Base-by-base conservation (phyloP, 2,329 filamentous ascomycete species). In the Clarireedia hainanense region DNA sequence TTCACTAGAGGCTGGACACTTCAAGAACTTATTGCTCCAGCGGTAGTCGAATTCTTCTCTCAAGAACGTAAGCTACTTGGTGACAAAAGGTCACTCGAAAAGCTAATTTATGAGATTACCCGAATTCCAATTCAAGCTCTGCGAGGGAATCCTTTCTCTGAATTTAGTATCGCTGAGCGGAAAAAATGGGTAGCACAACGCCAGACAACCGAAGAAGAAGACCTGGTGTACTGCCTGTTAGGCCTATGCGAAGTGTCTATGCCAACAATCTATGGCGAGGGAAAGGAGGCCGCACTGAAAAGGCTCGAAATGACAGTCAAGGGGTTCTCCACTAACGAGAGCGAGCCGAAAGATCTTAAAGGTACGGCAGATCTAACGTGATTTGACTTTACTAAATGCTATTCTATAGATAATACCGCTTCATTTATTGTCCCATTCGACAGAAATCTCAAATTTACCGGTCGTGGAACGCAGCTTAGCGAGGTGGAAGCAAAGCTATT, bases 171-270 rank as follows among this genome's bases (percentile, higher is more conserved):
- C 3, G 20, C 7, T 23, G 43, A 46, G 20, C 43, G 43, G 1
- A 39, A 39, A 71, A 70, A 69, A 0, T 75, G 73, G 73, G 72
- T 72, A 1, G 63, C 68, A 1, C 50, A 61, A 5, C 65, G 73
- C 0, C 17, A 61, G 1, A 73, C 72, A 0, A 68, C 65, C 0
- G 57, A 70, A 2, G 10, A 47, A 0, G 74, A 76, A 48, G 75
- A 76, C 42, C 65, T 67, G n/a, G 72, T 73, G 0, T 76, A 76
- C 39, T 74, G 68, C 14, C 61, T 76, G 0, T 56, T 76, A 4
- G 74, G 74, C 0, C 64, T 76, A 0, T 76, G 76, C 27, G 64
- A 65, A 1, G 66, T 76, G 20, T 70, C 72, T 34, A 74, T 77
- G 70, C 69, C 74, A 0, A 58, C 75, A 2, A 43, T 75, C 0